phyloP scores from a whole-genome alignment of 1,284 basidiomycete genomes.

The Tylopilus orsonianus region DNA sequence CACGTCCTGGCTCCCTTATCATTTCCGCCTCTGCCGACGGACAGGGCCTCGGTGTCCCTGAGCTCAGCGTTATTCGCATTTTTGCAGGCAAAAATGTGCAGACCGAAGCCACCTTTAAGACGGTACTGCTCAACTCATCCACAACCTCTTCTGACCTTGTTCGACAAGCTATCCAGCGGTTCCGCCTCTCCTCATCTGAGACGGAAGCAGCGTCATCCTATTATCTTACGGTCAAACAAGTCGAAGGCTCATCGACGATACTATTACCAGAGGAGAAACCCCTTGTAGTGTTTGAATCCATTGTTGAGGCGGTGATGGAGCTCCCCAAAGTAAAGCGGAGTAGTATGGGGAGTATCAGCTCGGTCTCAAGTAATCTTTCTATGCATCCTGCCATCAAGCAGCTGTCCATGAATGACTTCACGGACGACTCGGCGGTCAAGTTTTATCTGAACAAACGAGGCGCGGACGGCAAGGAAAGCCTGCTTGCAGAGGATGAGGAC shows the following conservation, averaged over 20 bases:
- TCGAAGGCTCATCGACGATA: constrained; percentile 79
- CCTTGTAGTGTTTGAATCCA: constrained; percentile 81
- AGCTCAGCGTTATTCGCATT: constrained; percentile 91
- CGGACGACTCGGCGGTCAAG: constrained; percentile 95
- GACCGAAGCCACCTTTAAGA: constrained; percentile 97
- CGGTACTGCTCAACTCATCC: constrained; percentile 85
- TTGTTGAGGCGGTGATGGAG: constrained; percentile 77
- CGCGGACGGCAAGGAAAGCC: constrained; percentile 36
- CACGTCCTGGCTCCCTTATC: constrained; percentile 73
- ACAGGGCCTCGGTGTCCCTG: constrained; percentile 67
- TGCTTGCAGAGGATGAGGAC: constrained; percentile 40
- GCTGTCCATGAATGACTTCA: constrained; percentile 94
- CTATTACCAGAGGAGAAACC: constrained; percentile 76
- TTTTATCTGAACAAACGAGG: constrained; percentile 82
- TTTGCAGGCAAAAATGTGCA: constrained; percentile 89
- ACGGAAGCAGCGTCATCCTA: constrained; percentile 63
- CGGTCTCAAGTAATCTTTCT: constrained; percentile 85
- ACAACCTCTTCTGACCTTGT: constrained; percentile 86
- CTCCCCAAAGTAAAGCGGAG: constrained; percentile 88
- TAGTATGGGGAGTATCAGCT: constrained; percentile 91
- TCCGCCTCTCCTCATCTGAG: constrained; percentile 70
- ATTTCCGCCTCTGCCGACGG: constrained; percentile 59
- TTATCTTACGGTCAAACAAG: constrained; percentile 89
- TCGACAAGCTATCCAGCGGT: constrained; percentile 90
- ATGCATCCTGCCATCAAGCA: constrained; percentile 93